Conservation (phyloP, 2,329 filamentous ascomycete genomes). For the Zopfia rhizophila region DNA sequence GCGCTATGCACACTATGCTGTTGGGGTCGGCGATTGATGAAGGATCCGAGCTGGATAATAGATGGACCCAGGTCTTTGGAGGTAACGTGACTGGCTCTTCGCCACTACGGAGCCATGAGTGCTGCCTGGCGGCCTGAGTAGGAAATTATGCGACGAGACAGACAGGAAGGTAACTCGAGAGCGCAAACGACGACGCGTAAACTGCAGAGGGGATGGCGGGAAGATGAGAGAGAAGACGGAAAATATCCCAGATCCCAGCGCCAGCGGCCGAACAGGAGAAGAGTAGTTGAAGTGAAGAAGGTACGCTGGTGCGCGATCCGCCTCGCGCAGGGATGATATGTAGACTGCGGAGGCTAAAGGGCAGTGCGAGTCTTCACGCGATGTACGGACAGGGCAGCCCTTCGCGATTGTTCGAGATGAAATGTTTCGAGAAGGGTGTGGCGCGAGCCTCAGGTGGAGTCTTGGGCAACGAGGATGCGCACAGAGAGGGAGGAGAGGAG, state of each 20-base stretch:
- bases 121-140: conserved; percentile 36
- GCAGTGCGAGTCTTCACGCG: conserved; percentile 43
- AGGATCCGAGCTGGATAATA: conserved; percentile 23
- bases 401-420: conserved; percentile 33
- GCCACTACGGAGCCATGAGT: conserved; percentile 45
- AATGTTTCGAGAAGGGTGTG: conserved; percentile 32
- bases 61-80: conserved; percentile 18
- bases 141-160: conserved; percentile 12
- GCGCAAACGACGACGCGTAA: conserved; percentile 2
- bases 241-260: conserved; percentile 40
- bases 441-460: conserved; percentile 32
- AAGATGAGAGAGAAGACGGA: conserved; percentile 24
- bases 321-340: conserved; percentile 40
- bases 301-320: conserved; percentile 42
- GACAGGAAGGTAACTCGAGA: conserved; percentile 10
- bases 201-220: not conserved
- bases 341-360: conserved; percentile 41
- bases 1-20: conserved; percentile 8
- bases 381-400: conserved; percentile 28
- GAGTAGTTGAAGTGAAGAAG: conserved; percentile 36
- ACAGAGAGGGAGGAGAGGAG: conserved; percentile 33
- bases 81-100: conserved; percentile 42
- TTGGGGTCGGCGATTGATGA: conserved; percentile 12
- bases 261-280: conserved; percentile 27
- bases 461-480: conserved; percentile 28